Base-by-base conservation (phyloP, 106 monocot genomes). In the Hemerocallis citrina region DNA sequence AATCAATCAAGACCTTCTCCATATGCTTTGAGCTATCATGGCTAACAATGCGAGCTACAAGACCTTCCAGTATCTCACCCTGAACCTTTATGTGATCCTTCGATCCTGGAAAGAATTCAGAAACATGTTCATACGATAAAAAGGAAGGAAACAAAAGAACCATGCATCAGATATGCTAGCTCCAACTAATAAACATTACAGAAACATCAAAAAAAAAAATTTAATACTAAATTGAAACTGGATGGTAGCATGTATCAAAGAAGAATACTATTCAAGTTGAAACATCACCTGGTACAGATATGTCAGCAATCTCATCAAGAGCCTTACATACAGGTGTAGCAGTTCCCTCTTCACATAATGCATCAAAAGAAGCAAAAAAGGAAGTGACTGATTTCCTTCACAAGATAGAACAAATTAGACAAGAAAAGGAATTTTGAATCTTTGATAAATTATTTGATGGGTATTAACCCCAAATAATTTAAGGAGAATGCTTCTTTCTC, bases 291-390 rank as follows among this genome's bases (percentile, higher is more conserved):
- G 90, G 86, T 27, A 91, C 73, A 72, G 90, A 81, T 79, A 96
- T 87, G 34, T 96, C 90, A 51, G 96, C 90, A 72, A 96, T 68
- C 62, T 96, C 87, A 84, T 91, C 79, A 69, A 96, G 87, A 69
- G 90, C 87, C 55, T 67, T 78, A 39, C 90, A 90, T 49, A 96
- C 90, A 38, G 96, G 59, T 55, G 96, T 91, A 35, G 96, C 86
- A 33, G 87, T 96, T 69, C 96, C 96, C 77, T 96, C 96, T 81
- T 96, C 96, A 61, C 96, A 96, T 55, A 96, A 70, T 63, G 90
- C 90, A 77, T 96, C 96, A 79, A 79, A 96, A 16, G 86, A 81
- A 59, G 90, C 90, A 84, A 96, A 96, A 69, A 96, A 90, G 33
- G 96, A 83, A 56, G 87, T 77, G 28, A 64, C 96, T 19, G 96